Conservation (phyloP, 2,329 filamentous ascomycete genomes). For the Colletotrichum cereale region DNA sequence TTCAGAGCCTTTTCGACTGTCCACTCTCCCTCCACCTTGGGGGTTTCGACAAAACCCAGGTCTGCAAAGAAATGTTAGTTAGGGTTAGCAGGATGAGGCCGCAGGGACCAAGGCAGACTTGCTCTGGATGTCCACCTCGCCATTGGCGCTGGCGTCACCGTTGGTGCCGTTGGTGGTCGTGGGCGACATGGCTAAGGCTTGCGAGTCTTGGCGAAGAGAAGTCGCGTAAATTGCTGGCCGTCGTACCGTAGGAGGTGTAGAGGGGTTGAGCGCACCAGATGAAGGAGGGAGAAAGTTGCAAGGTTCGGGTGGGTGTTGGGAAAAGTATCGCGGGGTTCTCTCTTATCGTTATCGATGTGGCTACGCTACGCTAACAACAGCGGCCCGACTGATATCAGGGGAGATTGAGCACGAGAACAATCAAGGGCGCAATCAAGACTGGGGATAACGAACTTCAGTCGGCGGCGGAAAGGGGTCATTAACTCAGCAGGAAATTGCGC, state of each 20-base stretch:
- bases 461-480: neutral
- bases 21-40: conserved; percentile 44
- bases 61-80: conserved; percentile 36
- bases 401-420: neutral
- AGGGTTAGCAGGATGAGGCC: neutral
- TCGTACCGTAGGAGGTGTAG: neutral
- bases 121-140: conserved; percentile 37
- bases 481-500: neutral
- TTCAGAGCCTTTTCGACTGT: conserved; percentile 44
- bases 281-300: neutral
- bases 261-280: neutral
- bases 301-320: neutral
- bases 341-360: neutral
- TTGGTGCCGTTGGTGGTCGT: conserved; percentile 21
- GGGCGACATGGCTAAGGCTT: conserved; percentile 16
- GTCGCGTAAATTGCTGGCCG: neutral
- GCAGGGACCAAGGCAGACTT: neutral
- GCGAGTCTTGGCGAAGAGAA: neutral
- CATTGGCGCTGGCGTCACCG: conserved; percentile 14
- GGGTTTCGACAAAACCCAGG: conserved; percentile 43
- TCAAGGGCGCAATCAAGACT: neutral
- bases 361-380: neutral
- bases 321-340: neutral
- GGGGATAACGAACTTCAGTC: neutral
- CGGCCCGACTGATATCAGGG: neutral